Evolutionary conservation across 306 rosid species (phyloP).

Genomic region (Arachis stenosperma): DNA sequence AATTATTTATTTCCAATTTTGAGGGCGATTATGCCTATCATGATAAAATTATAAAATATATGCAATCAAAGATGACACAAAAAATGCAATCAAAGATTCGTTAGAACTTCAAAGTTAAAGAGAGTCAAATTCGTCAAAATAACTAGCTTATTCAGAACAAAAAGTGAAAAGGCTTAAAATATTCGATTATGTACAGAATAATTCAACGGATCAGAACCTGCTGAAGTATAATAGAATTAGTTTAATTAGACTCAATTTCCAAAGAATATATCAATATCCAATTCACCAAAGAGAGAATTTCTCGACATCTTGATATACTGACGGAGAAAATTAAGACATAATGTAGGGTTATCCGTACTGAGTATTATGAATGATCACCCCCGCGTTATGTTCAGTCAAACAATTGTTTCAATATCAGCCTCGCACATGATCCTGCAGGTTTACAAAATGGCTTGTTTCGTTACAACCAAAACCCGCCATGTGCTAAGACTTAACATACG

Average conservation of each 20-base stretch:
- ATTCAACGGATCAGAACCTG: background rate
- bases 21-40: too few species aligned
- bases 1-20: too few species aligned
- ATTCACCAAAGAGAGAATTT: background rate
- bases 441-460: conserved; percentile 37
- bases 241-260: conserved; percentile 3
- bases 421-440: conserved; percentile 42
- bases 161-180: background rate
- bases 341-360: background rate
- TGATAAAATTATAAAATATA: too few species aligned
- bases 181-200: background rate
- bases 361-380: conserved; percentile 5
- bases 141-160: too few species aligned
- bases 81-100: background rate
- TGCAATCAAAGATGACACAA: background rate
- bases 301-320: background rate
- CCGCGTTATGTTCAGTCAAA: conserved; percentile 14
- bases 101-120: background rate
- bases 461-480: conserved; percentile 34
- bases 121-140: too few species aligned
- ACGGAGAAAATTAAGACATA: conserved; percentile 10
- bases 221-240: background rate
- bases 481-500: conserved; percentile 38
- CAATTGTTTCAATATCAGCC: background rate
- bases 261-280: background rate